These are phyloP conservation scores for Gossypium sturtianum DNA, from an alignment of 345 rosid species.

Conservation along the genomic window DNA sequence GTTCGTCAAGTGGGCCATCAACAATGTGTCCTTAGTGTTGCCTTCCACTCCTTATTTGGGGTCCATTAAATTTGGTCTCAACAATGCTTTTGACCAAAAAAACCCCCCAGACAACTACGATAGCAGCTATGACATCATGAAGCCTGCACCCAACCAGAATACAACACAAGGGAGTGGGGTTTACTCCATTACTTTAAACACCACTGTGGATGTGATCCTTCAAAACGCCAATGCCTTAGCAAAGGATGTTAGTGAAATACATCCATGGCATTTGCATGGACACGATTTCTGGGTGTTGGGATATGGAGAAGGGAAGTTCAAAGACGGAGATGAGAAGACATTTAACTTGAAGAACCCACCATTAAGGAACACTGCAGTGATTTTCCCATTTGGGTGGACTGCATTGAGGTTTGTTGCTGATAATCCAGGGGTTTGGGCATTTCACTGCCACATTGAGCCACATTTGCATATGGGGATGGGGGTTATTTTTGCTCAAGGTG, in stretches of 20 bases:
- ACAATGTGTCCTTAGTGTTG: constrained; percentile 54
- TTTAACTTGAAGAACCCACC: constrained; percentile 69
- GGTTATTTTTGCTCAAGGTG: constrained; percentile 62
- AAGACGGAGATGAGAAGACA: constrained; percentile 21
- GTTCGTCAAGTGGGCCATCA: constrained; percentile 57
- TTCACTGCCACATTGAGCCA: constrained; percentile 89
- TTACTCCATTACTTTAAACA: constrained; percentile 34
- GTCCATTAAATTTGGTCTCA: constrained; percentile 43
- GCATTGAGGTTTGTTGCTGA: constrained; percentile 70
- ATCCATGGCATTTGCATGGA: constrained; percentile 90
- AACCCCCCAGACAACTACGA: constrained; percentile 47
- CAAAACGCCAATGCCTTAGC: constrained; percentile 59
- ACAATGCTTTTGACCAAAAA: constrained; percentile 28
- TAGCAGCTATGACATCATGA: constrained; percentile 37
- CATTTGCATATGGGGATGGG: constrained; percentile 98
- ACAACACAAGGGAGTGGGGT: constrained; percentile 44
- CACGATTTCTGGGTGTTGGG: constrained; percentile 87
- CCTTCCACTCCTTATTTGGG: constrained; percentile 81
- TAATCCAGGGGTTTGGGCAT: constrained; percentile 91
- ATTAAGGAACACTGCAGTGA: constrained; percentile 50
- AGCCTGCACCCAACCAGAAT: constrained; percentile 31
- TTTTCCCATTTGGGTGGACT: constrained; percentile 89
- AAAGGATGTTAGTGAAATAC: constrained; percentile 48
- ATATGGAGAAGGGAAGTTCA: constrained; percentile 63
- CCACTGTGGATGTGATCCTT: constrained; percentile 66